A percentile compares a stretch with the other conserved stretches of the same genome.
Conservation (phyloP, 257 asterid species). For the Solanum pimpinellifolium region DNA sequence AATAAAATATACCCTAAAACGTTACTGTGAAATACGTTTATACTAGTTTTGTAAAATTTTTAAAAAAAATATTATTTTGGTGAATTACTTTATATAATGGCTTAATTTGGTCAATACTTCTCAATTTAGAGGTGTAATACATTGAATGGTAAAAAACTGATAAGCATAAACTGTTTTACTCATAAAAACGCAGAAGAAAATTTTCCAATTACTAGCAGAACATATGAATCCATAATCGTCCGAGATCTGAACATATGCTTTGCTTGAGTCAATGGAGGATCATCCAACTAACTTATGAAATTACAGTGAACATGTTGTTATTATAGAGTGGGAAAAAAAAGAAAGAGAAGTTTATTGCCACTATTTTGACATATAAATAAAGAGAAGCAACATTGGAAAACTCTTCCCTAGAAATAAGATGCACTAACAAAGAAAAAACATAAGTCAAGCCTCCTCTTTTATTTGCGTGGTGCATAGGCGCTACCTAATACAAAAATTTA, state of each 20-base stretch:
- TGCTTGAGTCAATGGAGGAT: too few species aligned
- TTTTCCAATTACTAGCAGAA: too few species aligned
- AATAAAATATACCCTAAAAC: too few species aligned
- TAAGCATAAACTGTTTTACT: background rate
- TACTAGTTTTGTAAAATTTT: too few species aligned
- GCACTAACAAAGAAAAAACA: background rate
- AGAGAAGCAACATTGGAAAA: background rate
- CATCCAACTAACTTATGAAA: too few species aligned
- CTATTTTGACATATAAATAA: background rate
- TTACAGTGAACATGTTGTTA: background rate
- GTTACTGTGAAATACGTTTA: too few species aligned
- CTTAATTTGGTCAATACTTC: too few species aligned
- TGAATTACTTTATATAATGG: too few species aligned
- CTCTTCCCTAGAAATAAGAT: background rate
- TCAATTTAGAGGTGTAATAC: background rate
- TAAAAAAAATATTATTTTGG: too few species aligned
- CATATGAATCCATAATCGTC: background rate
- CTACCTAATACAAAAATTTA: background rate
- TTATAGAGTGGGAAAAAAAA: background rate
- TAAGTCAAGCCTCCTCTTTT: background rate
- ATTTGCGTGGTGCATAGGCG: background rate
- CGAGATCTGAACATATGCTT: too few species aligned
- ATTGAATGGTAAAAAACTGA: background rate
- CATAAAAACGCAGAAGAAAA: background rate
- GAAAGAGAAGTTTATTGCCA: background rate